Conservation (phyloP, 441 rosid genomes). For the Omphalea diandra region DNA sequence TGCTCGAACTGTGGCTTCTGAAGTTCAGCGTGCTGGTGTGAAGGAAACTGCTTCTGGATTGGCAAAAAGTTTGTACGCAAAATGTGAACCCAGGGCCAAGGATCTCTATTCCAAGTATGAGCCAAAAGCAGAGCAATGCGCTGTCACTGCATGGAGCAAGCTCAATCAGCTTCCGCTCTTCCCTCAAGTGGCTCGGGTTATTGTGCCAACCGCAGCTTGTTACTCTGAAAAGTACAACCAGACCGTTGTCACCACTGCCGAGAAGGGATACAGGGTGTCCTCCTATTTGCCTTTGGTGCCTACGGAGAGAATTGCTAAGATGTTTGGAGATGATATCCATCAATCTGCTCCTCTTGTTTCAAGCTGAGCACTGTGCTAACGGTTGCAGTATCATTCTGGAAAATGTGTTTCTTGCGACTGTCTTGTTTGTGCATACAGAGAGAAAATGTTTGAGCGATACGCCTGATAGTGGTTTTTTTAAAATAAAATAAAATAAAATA, state of each 20-base stretch:
- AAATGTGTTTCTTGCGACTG: background rate
- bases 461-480: too few species aligned
- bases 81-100: constrained; percentile 77
- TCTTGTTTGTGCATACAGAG: background rate
- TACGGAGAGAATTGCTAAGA: constrained; percentile 71
- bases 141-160: constrained; percentile 76
- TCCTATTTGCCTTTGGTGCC: constrained; percentile 86
- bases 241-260: constrained; percentile 59
- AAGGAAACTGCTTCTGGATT: constrained; percentile 66
- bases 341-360: constrained; percentile 39
- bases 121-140: constrained; percentile 83
- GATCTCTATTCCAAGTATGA: constrained; percentile 76
- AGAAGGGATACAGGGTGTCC: constrained; percentile 73
- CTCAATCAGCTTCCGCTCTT: constrained; percentile 80
- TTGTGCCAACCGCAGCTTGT: constrained; percentile 78
- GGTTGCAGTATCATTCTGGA: too few species aligned
- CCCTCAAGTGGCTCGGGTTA: constrained; percentile 71
- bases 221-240: constrained; percentile 83
- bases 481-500: too few species aligned
- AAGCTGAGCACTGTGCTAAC: constrained; percentile 18
- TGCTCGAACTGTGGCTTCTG: constrained; percentile 68
- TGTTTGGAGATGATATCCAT: constrained; percentile 42
- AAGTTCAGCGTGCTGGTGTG: constrained; percentile 68
- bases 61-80: constrained; percentile 66
- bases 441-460: too few species aligned